Evolutionary conservation across 2,329 filamentous ascomycete species (phyloP), one percentile per base, ranked within the genome.

Genomic region (Scedosporium dehoogii): DNA sequence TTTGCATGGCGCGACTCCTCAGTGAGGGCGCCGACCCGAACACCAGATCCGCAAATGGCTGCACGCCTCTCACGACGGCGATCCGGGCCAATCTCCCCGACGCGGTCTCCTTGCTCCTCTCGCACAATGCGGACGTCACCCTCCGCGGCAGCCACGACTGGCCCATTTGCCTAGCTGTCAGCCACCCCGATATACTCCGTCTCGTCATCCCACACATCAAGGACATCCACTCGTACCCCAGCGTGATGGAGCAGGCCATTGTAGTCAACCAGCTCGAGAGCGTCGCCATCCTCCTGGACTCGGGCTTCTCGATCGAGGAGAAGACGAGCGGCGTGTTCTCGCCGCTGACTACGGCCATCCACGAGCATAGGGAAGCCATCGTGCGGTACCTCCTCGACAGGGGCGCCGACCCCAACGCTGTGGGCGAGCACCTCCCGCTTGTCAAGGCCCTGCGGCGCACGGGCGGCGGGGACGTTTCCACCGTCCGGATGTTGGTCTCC

Each of bases 271-370:
- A 89, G 71, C 78, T 89, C 14, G 85, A 88, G 64, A 86, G 82
- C 42, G 79, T 90, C 72, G 87, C 87, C 73, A 73, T 88, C 56
- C 79, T 89, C 41, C 76, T 89, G 16, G 78, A 76, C 16, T 84
- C 85, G 0, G 87, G 87, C 14, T 82, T 89, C 18, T 85, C 80
- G 48, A 85, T 89, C 62, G 86, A 89, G 70, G 87, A 88, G 73
- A 86, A 86, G 73, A 89, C 87, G 69, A 86, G 85, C 21, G 87
- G 87, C 61, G 87, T 89, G 58, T 90, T 90, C 75, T 88, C 85
- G 0, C 84, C 85, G 0, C 78, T 89, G 3, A 89, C 86, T 0
- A 87, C 85, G 0, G 85, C 85, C 7, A 83, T 89, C 62, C 84
- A 86, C 12, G 86, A 89, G 71, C 76, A 83, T 27, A 79, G 79